Evolutionary conservation across 768 basidiomycete species (phyloP), one percentile per base, ranked within the genome.

Genomic region (Pisolithus tinctorius): DNA sequence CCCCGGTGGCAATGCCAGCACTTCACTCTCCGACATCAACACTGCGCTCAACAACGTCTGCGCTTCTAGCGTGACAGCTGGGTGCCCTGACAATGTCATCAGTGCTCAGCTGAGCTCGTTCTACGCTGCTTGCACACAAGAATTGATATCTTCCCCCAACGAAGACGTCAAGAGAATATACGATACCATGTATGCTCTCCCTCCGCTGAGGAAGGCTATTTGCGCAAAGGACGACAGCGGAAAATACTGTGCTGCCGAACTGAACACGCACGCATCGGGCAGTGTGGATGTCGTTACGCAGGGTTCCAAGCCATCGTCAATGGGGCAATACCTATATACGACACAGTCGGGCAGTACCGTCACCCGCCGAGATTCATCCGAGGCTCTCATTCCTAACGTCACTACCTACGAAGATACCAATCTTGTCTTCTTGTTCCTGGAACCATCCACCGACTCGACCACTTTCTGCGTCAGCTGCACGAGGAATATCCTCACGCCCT

Each of bases 381-480:
- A 61, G 7, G 56, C 63, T 29, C 49, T 73, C 9, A 40, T 59
- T 27, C 84, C 83, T 52, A 83, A 89, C 69, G 65, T 74, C 42
- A 72, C 73, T 8, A 76, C 78, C 9, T 86, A 75, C 70, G 54
- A 59, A 42, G 57, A 70, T 43, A 78, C 77, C 62, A 89, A 86
- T 74, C 68, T 96, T 49, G 73, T 81, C 34, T 96, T 90, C 86
- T 74, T 97, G 57, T 83, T 88, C 83, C 77, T 88, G 62, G 64
- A 75, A 27, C 73, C 86, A 42, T 55, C 60, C 54, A 69, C 79
- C 62, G 36, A 76, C 26, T 66, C 73, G n/a, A 58, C 66, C 26
- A 48, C 68, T 23, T 83, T 96, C 41, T 97, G 95, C 82, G 83
- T 77, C 2, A 58, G 83, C 13, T 98, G 95, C 82, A 83, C 89